Evolutionary conservation across 331 rosid genomes (phyloP), one percentile per base, ranked within the genome.

Genomic region (Arachis monticola): DNA sequence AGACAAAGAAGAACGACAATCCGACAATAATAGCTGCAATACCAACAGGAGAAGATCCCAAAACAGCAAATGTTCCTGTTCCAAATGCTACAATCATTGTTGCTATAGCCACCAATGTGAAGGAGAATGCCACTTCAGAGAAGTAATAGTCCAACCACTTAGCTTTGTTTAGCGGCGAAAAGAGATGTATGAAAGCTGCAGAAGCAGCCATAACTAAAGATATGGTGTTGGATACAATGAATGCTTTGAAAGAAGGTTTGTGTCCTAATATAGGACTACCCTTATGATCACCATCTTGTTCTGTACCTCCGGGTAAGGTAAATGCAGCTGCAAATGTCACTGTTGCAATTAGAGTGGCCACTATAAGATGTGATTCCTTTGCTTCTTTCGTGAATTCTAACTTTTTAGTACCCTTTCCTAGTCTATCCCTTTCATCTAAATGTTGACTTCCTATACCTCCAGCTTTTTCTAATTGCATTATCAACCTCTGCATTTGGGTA

Each of bases 281-380:
- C 22, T 17, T 17, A 17, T 17, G 22, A 17, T 17, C 22, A 17
- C 22, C 22, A 1, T 66, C 57, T 47, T 9, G 41, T 27, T 9
- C 5, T 9, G 22, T 66, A 22, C 71, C 71, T 22, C 71, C 71
- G 0, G 71, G 71, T 0, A 66, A 2, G 58, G 71, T 9, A 46
- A 66, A 45, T 7, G 42, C 71, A 66, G 57, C 58, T 27, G 71
- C 71, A 47, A 66, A 66, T 22, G 42, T 66, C 6, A 66, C 57
- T 0, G 58, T 66, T 46, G 71, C 71, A 47, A 66, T 66, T 0
- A 66, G 42, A 17, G 71, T 66, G 10, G 44, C 58, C 22, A 66
- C 71, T 47, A 66, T 0, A 2, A 46, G 6, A 66, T 66, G 71
- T 0, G 44, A 6, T 7, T 66, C 42, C 17, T 17, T 46, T 46